Evolutionary conservation across 257 asterid genomes (phyloP).

Genomic region (Salvia miltiorrhiza): DNA sequence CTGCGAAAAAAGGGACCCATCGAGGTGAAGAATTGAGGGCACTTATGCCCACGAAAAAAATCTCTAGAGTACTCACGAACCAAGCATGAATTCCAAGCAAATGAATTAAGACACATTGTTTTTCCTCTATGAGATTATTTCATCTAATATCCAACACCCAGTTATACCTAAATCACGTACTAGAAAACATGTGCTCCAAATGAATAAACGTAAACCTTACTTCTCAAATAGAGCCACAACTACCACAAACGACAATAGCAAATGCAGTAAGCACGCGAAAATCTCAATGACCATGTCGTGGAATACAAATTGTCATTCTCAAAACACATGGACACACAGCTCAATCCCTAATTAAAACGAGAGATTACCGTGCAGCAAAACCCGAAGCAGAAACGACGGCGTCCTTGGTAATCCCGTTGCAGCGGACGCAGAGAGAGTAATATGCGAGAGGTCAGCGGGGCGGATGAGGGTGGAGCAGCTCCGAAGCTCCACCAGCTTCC

Average conservation of each 20-base stretch:
- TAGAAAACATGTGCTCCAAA: background rate
- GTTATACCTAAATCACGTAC: too few relatives aligned
- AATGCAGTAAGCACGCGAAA: background rate
- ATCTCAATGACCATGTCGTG: background rate
- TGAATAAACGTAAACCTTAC: background rate
- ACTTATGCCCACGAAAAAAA: too few relatives aligned
- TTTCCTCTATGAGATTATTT: background rate
- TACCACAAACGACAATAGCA: background rate
- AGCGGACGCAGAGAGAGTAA: constrained; percentile 72
- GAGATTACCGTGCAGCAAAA: constrained; percentile 72
- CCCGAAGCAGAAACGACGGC: constrained; percentile 66
- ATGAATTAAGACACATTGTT: background rate
- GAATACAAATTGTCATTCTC: constrained; percentile 16
- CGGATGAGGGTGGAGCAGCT: constrained; percentile 71
- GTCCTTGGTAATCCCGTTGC: constrained; percentile 70
- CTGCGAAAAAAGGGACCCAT: too few relatives aligned
- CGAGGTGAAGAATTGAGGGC: too few relatives aligned
- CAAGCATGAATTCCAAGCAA: background rate
- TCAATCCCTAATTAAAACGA: background rate
- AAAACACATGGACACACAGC: background rate
- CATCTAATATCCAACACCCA: too few relatives aligned
- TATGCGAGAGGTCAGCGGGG: constrained; percentile 66
- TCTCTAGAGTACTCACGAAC: too few relatives aligned
- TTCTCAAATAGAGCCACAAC: background rate
- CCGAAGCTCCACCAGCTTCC: constrained; percentile 79